These are phyloP conservation scores for Pestalotiopsis sp. DNA, from an alignment of 2,329 filamentous ascomycete genomes.

Conservation along the genomic window DNA sequence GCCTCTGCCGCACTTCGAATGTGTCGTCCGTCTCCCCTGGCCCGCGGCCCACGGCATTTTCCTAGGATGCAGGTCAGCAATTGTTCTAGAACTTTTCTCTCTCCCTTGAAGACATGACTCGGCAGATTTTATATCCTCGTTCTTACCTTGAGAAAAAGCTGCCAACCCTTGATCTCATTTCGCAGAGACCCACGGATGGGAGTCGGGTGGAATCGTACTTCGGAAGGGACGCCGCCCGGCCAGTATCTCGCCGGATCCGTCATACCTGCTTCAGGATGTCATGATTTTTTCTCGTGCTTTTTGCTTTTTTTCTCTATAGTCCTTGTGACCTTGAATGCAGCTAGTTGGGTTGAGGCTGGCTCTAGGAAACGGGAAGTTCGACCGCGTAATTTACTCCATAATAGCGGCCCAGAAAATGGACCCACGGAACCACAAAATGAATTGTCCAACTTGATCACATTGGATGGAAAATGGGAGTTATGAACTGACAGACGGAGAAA, in stretches of 20 bases:
- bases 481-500: not conserved
- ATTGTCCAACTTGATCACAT: not conserved
- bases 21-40: not conserved
- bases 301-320: not conserved
- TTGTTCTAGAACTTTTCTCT: not conserved
- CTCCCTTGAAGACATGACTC: not conserved
- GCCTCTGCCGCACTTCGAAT: not conserved
- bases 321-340: not conserved
- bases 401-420: not conserved
- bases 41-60: not conserved
- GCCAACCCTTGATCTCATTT: constrained; percentile 1
- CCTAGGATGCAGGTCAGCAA: not conserved
- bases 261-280: not conserved
- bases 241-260: constrained; percentile 3
- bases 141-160: constrained; percentile 3
- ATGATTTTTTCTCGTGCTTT: not conserved
- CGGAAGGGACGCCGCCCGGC: not conserved
- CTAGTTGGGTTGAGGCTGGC: not conserved
- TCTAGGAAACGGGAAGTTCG: not conserved
- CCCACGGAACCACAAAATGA: not conserved
- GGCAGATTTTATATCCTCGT: not conserved
- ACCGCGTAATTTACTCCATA: not conserved
- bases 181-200: not conserved
- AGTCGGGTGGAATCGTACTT: not conserved
- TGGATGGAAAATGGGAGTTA: not conserved